phyloP scores from a whole-genome alignment of 306 rosid genomes.

The Medicago truncatula region DNA sequence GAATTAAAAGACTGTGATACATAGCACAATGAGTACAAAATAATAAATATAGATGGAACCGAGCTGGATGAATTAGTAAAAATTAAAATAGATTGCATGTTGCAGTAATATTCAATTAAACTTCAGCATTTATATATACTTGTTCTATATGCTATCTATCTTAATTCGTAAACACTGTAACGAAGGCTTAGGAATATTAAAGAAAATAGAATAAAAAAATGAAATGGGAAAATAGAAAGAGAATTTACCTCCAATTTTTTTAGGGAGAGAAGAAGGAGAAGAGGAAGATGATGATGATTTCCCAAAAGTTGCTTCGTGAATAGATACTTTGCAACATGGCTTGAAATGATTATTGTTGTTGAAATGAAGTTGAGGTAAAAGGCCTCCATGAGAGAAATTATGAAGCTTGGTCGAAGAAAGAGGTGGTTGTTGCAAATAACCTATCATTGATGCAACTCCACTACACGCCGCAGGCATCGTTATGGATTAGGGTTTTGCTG shows the following conservation, averaged over 20 bases:
- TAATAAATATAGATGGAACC: too few species aligned
- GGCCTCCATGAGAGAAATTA: conserved; percentile 44
- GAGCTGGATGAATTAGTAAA: too few species aligned
- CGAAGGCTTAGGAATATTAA: too few species aligned
- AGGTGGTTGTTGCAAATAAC: conserved; percentile 65
- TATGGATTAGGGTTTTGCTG: background rate
- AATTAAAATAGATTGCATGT: too few species aligned
- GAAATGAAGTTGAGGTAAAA: conserved; percentile 39
- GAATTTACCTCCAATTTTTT: conserved; percentile 64
- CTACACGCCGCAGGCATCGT: conserved; percentile 35
- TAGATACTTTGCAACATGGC: conserved; percentile 50
- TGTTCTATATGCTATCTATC: too few species aligned
- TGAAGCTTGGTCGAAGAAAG: conserved; percentile 59
- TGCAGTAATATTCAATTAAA: too few species aligned
- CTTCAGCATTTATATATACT: too few species aligned
- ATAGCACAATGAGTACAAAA: too few species aligned
- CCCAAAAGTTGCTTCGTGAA: conserved; percentile 63
- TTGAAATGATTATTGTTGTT: conserved; percentile 39
- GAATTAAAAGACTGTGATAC: too few species aligned
- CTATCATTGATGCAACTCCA: conserved; percentile 61
- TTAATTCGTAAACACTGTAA: too few species aligned
- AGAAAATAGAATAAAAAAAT: too few species aligned
- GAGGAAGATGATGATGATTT: conserved; percentile 54
- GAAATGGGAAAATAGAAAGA: background rate
- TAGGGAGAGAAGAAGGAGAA: conserved; percentile 55